Conservation (phyloP, 2,329 filamentous ascomycete species). For the Sporothrix dimorphospora region DNA sequence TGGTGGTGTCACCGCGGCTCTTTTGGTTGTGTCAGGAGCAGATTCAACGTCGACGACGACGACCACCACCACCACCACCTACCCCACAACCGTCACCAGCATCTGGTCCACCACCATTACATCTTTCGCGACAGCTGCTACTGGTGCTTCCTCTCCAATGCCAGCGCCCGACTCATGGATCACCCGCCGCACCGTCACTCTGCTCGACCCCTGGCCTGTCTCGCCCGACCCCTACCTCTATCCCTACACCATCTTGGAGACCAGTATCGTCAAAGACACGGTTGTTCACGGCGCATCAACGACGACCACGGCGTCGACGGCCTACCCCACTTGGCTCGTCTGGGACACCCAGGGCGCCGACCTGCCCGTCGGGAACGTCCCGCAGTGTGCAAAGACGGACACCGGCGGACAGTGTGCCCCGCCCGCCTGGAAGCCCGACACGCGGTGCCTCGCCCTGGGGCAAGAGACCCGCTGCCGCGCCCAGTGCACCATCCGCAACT, state of each 20-base stretch:
- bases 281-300: not conserved
- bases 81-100: constrained; percentile 16
- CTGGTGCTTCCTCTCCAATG: not conserved
- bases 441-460: not conserved
- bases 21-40: not conserved
- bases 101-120: constrained; percentile 12
- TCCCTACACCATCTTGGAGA: constrained; percentile 15
- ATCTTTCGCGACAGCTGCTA: not conserved
- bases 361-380: not conserved
- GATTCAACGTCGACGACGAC: not conserved
- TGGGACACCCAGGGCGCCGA: constrained; percentile 16
- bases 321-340: not conserved
- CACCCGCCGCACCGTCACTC: not conserved
- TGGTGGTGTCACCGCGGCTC: too few relatives aligned
- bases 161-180: not conserved
- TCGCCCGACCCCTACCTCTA: constrained; percentile 16
- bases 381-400: not conserved
- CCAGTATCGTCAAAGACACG: not conserved
- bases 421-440: not conserved
- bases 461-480: constrained; percentile 10
- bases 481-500: constrained; percentile 18
- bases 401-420: not conserved
- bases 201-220: constrained; percentile 13
- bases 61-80: not conserved
- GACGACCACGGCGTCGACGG: not conserved